Conservation (phyloP, 306 rosid genomes). For the Arachis stenosperma region DNA sequence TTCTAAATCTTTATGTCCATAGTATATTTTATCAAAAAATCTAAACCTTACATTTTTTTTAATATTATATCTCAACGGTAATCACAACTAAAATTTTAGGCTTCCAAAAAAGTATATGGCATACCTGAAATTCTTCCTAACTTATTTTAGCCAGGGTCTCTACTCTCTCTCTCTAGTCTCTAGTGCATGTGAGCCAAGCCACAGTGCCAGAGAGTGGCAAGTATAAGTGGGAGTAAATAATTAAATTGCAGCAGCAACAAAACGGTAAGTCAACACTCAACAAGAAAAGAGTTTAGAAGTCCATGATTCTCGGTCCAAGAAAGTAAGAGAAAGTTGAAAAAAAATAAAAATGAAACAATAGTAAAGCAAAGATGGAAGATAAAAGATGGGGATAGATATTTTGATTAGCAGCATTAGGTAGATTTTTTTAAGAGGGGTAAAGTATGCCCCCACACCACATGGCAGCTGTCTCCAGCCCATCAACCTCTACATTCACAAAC, state of each 20-base stretch:
- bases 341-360: background rate
- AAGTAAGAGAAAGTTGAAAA: constrained; percentile 7
- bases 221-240: constrained; percentile 8
- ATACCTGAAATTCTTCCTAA: no score
- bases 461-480: constrained; percentile 86
- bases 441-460: constrained; percentile 65
- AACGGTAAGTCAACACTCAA: background rate
- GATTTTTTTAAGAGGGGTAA: constrained; percentile 26
- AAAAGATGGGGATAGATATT: constrained; percentile 35
- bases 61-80: no score
- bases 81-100: no score
- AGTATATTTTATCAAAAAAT: no score
- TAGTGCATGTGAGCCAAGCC: background rate
- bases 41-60: no score
- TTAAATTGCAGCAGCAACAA: background rate
- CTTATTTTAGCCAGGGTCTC: no score
- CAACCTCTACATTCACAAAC: background rate
- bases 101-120: no score
- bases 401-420: constrained; percentile 21
- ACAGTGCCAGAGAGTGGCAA: no score
- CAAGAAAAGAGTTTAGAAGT: background rate
- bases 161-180: no score
- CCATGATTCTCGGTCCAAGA: background rate
- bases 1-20: no score
- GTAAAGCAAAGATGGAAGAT: no score